These are phyloP conservation scores for Kazachstania sp. DNA, from an alignment of 1,139 yeast genomes.

Conservation along the genomic window DNA sequence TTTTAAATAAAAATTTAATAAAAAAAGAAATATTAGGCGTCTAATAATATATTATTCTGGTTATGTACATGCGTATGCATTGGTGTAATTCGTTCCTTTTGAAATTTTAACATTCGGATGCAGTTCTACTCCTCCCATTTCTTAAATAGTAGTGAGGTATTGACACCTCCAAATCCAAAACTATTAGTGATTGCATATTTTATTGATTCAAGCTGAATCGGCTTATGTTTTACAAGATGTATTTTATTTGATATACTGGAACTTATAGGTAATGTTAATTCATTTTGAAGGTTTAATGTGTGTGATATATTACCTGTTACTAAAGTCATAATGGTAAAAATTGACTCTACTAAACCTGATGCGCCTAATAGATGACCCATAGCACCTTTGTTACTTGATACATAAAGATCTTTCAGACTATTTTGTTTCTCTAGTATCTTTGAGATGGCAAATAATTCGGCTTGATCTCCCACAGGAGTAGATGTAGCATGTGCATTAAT, in stretches of 20 bases:
- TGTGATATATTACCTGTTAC: constrained; percentile 60
- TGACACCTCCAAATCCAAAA: constrained; percentile 97
- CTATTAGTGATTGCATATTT: constrained; percentile 70
- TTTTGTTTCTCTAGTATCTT: constrained; percentile 35
- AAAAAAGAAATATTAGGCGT: too few species aligned
- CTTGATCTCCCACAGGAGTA: constrained; percentile 78
- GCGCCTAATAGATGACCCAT: constrained; percentile 94
- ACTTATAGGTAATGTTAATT: constrained; percentile 22
- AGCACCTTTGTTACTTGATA: constrained; percentile 85
- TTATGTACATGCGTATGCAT: too few species aligned
- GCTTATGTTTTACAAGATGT: constrained; percentile 40
- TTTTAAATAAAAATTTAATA: too few species aligned
- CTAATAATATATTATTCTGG: too few species aligned
- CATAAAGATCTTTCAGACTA: constrained; percentile 28
- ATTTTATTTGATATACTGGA: neutral
- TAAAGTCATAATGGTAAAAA: constrained; percentile 66
- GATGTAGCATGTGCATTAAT: constrained; percentile 97
- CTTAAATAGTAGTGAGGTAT: constrained; percentile 56
- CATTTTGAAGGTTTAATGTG: constrained; percentile 56
- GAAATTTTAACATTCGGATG: neutral
- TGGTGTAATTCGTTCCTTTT: neutral
- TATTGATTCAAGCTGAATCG: constrained; percentile 43
- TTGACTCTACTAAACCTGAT: constrained; percentile 89
- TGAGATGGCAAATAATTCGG: constrained; percentile 72
- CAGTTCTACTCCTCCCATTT: constrained; percentile 13